Conservation (phyloP, 441 rosid species). For the Adansonia rubrostipa region DNA sequence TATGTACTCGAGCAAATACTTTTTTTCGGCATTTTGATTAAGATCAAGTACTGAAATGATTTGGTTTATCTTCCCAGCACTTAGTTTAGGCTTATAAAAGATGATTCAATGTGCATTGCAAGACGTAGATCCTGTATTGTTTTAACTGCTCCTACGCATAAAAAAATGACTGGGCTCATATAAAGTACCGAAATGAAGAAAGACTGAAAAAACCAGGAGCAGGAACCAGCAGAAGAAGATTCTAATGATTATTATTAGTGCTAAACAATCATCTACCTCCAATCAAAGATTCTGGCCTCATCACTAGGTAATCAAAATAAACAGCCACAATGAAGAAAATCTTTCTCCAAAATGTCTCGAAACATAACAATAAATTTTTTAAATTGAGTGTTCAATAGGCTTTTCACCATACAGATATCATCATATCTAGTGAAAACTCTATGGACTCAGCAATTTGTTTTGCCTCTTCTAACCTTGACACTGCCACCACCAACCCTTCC, state of each 20-base stretch:
- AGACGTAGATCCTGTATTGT: too few relatives aligned
- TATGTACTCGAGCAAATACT: too few relatives aligned
- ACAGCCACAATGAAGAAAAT: neutral
- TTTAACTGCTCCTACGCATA: too few relatives aligned
- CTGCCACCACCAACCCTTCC: neutral
- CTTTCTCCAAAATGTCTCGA: neutral
- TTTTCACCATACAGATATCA: conserved; percentile 14
- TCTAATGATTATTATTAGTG: neutral
- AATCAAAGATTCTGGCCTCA: too few relatives aligned
- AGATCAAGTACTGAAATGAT: too few relatives aligned
- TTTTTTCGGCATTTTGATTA: too few relatives aligned
- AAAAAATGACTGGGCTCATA: neutral
- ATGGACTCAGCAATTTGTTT: neutral
- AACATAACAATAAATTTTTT: neutral
- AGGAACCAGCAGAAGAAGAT: neutral
- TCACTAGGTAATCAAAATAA: too few relatives aligned
- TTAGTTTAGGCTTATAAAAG: too few relatives aligned
- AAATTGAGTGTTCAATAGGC: neutral
- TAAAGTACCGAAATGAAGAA: neutral
- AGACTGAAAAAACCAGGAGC: neutral
- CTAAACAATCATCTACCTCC: neutral
- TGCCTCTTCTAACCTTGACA: conserved; percentile 17
- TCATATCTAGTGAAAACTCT: neutral
- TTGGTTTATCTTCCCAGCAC: too few relatives aligned
- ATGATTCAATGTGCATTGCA: too few relatives aligned